A percentile compares a stretch with the other conserved stretches of the same genome.
These are phyloP conservation scores for Yamadazyma friedrichii DNA, from an alignment of 1,139 yeast species.

Conservation along the genomic window DNA sequence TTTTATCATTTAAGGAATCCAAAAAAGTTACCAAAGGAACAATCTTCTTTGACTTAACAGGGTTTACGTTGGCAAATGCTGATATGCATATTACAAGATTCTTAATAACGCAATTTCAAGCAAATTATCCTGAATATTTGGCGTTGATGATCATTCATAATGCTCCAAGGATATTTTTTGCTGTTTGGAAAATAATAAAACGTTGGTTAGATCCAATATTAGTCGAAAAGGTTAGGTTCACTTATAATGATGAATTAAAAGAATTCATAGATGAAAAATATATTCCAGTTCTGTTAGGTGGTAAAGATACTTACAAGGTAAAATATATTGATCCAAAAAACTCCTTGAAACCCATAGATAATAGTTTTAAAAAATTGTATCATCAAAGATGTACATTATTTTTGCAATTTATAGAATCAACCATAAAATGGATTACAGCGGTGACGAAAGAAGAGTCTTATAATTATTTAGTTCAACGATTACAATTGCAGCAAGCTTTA, in stretches of 20 bases:
- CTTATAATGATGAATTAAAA: constrained; percentile 61
- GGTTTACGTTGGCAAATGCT: constrained; percentile 76
- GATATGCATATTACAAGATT: constrained; percentile 81
- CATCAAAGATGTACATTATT: constrained; percentile 48
- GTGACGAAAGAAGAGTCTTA: constrained; percentile 41
- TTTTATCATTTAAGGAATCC: constrained; percentile 50
- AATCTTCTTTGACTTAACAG: constrained; percentile 72
- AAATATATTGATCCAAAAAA: constrained; percentile 52
- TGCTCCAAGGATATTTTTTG: constrained; percentile 88
- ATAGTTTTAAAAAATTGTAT: constrained; percentile 24
- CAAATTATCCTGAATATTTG: constrained; percentile 83
- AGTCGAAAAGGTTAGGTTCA: constrained; percentile 75
- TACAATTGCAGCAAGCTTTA: constrained; percentile 47
- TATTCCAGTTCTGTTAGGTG: constrained; percentile 67
- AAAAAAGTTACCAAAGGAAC: constrained; percentile 72
- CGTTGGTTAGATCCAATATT: constrained; percentile 90
- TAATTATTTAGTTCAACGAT: constrained; percentile 44
- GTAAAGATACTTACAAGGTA: constrained; percentile 55
- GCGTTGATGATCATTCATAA: constrained; percentile 76
- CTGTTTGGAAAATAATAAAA: constrained; percentile 82
- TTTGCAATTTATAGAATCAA: constrained; percentile 51
- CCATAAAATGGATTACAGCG: constrained; percentile 67
- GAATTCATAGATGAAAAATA: constrained; percentile 51
- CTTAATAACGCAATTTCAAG: constrained; percentile 75
- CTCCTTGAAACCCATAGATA: constrained; percentile 29